Percentiles rank a stretch among this genome's conserved stretches.
Conservation (phyloP, 2,329 filamentous ascomycete genomes). For the Coniochaeta sp. region DNA sequence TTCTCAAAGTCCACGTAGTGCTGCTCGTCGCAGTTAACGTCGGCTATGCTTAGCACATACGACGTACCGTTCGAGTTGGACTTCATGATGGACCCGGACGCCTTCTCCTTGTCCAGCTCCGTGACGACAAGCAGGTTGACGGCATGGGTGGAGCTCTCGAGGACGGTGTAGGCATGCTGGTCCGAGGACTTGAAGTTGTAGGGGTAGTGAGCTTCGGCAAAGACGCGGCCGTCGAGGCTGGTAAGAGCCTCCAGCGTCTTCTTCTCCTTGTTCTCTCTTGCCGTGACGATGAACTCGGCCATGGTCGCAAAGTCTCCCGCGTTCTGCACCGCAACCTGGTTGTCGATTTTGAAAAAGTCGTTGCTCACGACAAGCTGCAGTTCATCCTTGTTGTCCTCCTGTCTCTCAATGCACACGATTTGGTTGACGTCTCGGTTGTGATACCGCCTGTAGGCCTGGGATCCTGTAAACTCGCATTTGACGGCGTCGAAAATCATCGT, state of each 20-base stretch:
- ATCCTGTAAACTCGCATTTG: constrained; percentile 82
- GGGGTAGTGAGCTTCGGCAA: constrained; percentile 80
- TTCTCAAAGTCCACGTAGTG: constrained; percentile 96
- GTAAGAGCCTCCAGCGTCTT: constrained; percentile 69
- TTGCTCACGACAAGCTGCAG: constrained; percentile 69
- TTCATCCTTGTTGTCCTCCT: constrained; percentile 56
- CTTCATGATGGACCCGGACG: constrained; percentile 87
- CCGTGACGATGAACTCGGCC: constrained; percentile 93
- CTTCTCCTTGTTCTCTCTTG: constrained; percentile 61
- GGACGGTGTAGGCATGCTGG: constrained; percentile 80
- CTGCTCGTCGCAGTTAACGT: constrained; percentile 69
- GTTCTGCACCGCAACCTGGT: constrained; percentile 56
- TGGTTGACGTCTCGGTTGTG: constrained; percentile 38
- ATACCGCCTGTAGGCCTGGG: constrained; percentile 41
- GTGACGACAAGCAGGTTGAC: constrained; percentile 91
- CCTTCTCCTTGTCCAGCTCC: constrained; percentile 53
- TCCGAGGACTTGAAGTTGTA: constrained; percentile 72
- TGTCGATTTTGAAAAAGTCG: constrained; percentile 65
- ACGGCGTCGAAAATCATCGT: constrained; percentile 66
- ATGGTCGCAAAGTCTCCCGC: constrained; percentile 87
- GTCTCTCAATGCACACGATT: constrained; percentile 56
- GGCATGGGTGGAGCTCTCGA: constrained; percentile 91
- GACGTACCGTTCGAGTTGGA: constrained; percentile 98
- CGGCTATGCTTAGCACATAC: constrained; percentile 75
- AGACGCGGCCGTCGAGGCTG: constrained; percentile 77